These are phyloP conservation scores for Tolypocladium tropicale DNA, from an alignment of 2,329 filamentous ascomycete genomes.

Conservation along the genomic window DNA sequence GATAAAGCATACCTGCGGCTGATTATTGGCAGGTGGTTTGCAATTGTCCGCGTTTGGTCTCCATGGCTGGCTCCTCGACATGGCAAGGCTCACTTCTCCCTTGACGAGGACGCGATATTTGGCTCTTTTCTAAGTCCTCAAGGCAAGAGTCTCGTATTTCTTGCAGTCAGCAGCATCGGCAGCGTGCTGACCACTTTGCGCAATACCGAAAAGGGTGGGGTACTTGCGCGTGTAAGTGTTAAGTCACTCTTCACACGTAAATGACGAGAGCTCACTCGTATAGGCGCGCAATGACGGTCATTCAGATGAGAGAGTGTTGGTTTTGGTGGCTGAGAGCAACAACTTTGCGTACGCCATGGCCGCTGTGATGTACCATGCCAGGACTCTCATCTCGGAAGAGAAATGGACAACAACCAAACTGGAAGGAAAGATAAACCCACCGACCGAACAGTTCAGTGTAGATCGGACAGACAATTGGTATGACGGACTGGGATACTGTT, in stretches of 20 bases:
- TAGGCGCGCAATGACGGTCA: slow-evolving; percentile 58
- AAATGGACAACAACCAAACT: slow-evolving; percentile 32
- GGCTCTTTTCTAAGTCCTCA: slow-evolving; percentile 64
- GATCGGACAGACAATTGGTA: slow-evolving; percentile 83
- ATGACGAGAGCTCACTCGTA: slow-evolving; percentile 4
- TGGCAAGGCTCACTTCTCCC: slow-evolving; percentile 53
- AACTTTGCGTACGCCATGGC: slow-evolving; percentile 67
- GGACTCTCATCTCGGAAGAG: slow-evolving; percentile 35
- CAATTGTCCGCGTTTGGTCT: slow-evolving; percentile 66
- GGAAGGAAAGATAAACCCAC: slow-evolving; percentile 33
- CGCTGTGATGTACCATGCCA: slow-evolving; percentile 80
- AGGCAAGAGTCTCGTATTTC: slow-evolving; percentile 65
- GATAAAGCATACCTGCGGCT: background rate
- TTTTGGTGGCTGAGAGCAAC: slow-evolving; percentile 63
- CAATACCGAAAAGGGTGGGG: slow-evolving; percentile 51
- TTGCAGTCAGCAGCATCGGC: slow-evolving; percentile 66
- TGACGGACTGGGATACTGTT: slow-evolving; percentile 84
- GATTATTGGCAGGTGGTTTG: slow-evolving; percentile 55
- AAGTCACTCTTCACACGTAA: background rate
- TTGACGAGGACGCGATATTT: slow-evolving; percentile 70
- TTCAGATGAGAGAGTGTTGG: slow-evolving; percentile 40
- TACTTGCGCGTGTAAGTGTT: slow-evolving; percentile 60
- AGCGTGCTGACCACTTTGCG: slow-evolving; percentile 61
- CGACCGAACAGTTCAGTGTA: slow-evolving; percentile 38
- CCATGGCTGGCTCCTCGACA: slow-evolving; percentile 89